Evolutionary conservation across 2,329 filamentous ascomycete species (phyloP), one percentile per base, ranked within the genome.

Genomic region (Pseudonectria foliicola): DNA sequence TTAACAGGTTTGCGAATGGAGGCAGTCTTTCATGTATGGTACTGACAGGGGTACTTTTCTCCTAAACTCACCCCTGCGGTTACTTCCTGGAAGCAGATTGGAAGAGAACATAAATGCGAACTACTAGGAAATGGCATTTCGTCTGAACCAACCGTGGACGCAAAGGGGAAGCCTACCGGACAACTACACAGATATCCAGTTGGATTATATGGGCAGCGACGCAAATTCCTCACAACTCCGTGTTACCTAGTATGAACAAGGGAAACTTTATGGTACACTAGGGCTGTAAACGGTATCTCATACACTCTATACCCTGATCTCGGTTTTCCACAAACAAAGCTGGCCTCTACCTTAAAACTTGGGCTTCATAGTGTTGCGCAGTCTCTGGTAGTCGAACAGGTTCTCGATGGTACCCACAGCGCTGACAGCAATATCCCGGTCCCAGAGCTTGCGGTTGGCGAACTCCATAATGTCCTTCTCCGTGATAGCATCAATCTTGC

Each of bases 381-480:
- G 73, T 60, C 82, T 71, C 62, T 82, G 73, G 71, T 92, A 93
- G 64, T 90, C 78, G 43, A 84, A 73, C 39, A 82, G 64, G 60
- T 80, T 90, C 76, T 96, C 92, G 58, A 96, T 88, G 68, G 79
- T 82, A 50, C 92, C 92, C 49, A 96, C 85, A 24, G 90, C 92
- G 61, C 82, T 89, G 63, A 98, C 76, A 56, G 92, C 92, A 55
- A 98, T 73, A 62, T 98, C 92, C 68, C 90, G 84, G 69, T 98
- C 92, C 92, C 92, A 98, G 43, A 98, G 71, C 71, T 92, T 95
- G 66, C 80, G 80, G 74, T 85, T 83, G 56, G 90, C 90, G 61
- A 96, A 98, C 56, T 84, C 80, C 85, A 95, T 95, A 48, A 98
- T 86, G 56, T 96, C 87, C 75, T 93, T 93, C 67, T 89, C 88